Conservation (phyloP, 73 alveolate genomes). For the Tetrahymena malaccensis region DNA sequence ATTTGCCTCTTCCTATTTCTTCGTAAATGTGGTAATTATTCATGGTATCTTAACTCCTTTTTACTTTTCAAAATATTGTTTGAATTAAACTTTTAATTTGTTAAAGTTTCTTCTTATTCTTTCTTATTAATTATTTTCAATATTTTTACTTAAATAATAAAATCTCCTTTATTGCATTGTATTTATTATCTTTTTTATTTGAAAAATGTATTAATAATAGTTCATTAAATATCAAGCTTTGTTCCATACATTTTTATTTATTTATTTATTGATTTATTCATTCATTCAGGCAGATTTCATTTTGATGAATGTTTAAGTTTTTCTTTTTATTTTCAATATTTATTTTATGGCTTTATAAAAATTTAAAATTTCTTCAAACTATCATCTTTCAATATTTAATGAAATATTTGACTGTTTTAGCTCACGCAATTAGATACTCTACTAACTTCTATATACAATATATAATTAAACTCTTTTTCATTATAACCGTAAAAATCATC, state of each 20-base stretch:
- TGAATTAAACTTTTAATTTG: not conserved
- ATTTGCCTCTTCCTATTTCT: conserved; percentile 82
- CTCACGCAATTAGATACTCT: not conserved
- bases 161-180: not conserved
- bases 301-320: not conserved
- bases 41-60: conserved; percentile 37
- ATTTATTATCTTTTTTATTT: not conserved
- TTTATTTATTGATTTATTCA: not conserved
- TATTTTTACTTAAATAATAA: not conserved
- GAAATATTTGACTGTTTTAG: not conserved
- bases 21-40: conserved; percentile 84
- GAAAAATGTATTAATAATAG: not conserved
- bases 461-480: no score
- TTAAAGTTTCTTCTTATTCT: not conserved
- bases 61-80: not conserved
- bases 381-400: not conserved
- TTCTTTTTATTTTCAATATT: not conserved
- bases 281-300: not conserved
- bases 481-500: no score
- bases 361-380: not conserved
- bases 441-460: no score
- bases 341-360: not conserved
- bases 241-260: not conserved
- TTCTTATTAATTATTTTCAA: not conserved
- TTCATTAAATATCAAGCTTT: not conserved